Evolutionary conservation across 1,284 basidiomycete genomes (phyloP), one percentile per base, ranked within the genome.

Genomic region (Boletus semigastroideus): DNA sequence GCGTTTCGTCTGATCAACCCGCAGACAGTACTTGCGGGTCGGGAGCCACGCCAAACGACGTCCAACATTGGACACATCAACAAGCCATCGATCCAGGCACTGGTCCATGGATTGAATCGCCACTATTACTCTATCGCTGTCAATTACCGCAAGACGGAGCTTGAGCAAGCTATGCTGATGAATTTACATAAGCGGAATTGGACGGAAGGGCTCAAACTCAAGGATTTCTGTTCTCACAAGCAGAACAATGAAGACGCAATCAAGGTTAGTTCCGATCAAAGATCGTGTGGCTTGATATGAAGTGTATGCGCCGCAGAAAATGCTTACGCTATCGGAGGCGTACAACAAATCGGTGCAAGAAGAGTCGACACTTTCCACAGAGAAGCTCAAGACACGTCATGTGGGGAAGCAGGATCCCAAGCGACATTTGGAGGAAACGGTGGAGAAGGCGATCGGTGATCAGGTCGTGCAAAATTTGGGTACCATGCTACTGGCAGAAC

Each of bases 31-130:
- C 82, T 92, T 37, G 77, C 92, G 61, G 95, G 97, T 51, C 89
- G 94, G 57, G 97, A 99, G 74, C 92, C 94, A 16, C 83, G 97
- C 28, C 97, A 99, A 72, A 98, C 94, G 48, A 99, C 97, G 13
- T 94, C 92, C 39, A 99, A 99, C 70, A 95, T 99, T 55, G 97
- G 97, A 12, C 96, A 98, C 69, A 90, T 99, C 69, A 97, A 97
- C 74, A 98, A 99, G 72, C 97, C 97, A 14, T 93, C 90, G 51
- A 99, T 99, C 69, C 97, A 99, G 73, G 92, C 92, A 42, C 82
- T 96, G 56, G 94, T 96, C 57, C 95, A 98, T 65, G 95, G 95
- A 42, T 77, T 98, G 52, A 98, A 98, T 70, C 81, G 94, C 59
- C 93, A 97, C 74, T 98, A 98, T 72, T 98, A 98, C 76, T 94